phyloP scores from a whole-genome alignment of 164 flowering plant genomes.

The Magnolia officinalis region DNA sequence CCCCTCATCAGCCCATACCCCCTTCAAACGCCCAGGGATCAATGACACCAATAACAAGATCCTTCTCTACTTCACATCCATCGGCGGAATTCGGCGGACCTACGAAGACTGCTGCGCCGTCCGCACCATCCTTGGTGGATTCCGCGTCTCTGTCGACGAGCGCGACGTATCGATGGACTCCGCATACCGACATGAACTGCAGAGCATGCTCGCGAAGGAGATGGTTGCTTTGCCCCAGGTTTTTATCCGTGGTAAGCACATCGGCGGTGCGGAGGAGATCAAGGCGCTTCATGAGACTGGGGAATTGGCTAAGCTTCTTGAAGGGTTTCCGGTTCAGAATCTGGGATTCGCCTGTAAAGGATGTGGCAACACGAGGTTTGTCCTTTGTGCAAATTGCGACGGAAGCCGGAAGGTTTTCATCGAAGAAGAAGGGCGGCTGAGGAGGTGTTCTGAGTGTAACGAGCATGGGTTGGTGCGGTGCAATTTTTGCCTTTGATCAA shows the following conservation, averaged over 20 bases:
- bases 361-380: constrained; percentile 88
- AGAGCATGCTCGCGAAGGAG: constrained; percentile 41
- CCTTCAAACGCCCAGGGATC: background rate
- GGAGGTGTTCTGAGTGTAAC: constrained; percentile 68
- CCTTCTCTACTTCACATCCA: constrained; percentile 72
- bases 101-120: constrained; percentile 83
- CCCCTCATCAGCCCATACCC: background rate
- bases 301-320: constrained; percentile 57
- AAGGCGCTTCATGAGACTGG: constrained; percentile 72
- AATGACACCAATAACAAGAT: constrained; percentile 41
- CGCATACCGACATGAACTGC: constrained; percentile 56
- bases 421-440: constrained; percentile 51
- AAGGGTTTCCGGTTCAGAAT: constrained; percentile 51
- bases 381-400: constrained; percentile 69
- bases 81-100: constrained; percentile 79
- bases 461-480: constrained; percentile 92
- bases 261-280: constrained; percentile 86
- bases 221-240: constrained; percentile 64
- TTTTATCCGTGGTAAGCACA: constrained; percentile 58
- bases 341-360: constrained; percentile 48
- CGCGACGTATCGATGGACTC: constrained; percentile 92
- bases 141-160: constrained; percentile 74
- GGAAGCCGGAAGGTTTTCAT: constrained; percentile 79
- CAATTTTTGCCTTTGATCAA: constrained; percentile 58
- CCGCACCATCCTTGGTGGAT: constrained; percentile 61